Evolutionary conservation across 352 stramenopile genomes (phyloP), one percentile per base, ranked within the genome.

Genomic region (Elongisporangium prolatum): DNA sequence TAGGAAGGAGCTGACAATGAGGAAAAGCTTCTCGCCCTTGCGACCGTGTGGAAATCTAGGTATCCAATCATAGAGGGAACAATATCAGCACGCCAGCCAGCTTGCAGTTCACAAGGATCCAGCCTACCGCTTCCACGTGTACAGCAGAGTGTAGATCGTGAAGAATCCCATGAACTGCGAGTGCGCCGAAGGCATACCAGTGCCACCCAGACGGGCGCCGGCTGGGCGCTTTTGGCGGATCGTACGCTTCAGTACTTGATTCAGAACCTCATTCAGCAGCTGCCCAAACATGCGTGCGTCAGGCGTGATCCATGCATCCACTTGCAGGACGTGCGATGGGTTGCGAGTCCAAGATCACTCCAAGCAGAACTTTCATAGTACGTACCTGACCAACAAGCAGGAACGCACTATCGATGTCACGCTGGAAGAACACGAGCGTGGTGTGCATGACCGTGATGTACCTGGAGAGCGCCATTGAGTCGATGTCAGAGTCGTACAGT

Each of bases 401-500:
- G 11, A 64, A 63, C 18, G 81, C 68, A 25, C 59, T 67, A 59
- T 84, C 67, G 14, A 86, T 52, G 52, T 86, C 76, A 37, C 76
- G 73, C 72, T 84, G 74, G 58, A 84, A 84, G 13, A 76, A 67
- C 25, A 86, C 64, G 21, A 84, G 65, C 59, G 76, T 86, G 25
- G 64, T 61, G 62, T 80, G 77, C 76, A 86, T 86, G 67, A 86
- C 76, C 64, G 84, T 84, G 62, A 86, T 78, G 62, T 82, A 86
- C 50, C 76, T 86, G 68, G 9, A 11, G 8, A 5, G n/a, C 8
- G 0, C 10, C 34, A 44, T 9, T 13, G 34, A 44, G 10, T 16
- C 34, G 5, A 2, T 44, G 34, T 44, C 34, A 44, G 28, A 34
- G 28, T 21, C 34, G 34, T 13, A 17, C 34, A 44, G 11, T 44